Evolutionary conservation across 2,329 filamentous ascomycete species (phyloP).

Genomic region (Ophiostoma sp.): DNA sequence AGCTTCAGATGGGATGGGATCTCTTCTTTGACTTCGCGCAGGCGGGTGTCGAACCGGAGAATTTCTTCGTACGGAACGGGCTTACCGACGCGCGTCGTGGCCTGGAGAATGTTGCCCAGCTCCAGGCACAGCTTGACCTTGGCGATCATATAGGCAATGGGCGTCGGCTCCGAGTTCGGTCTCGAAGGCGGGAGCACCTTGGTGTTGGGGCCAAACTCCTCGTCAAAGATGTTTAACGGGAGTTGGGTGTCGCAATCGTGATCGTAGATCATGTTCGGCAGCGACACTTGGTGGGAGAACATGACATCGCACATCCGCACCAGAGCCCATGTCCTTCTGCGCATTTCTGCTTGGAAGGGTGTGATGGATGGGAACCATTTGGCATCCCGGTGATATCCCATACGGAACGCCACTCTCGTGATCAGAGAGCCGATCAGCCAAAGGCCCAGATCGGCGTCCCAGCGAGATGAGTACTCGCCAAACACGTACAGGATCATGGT

Average conservation of each 20-base stretch:
- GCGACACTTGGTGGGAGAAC: constrained; percentile 72
- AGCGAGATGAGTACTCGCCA: constrained; percentile 70
- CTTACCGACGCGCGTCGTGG: constrained; percentile 57
- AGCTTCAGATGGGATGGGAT: constrained; percentile 80
- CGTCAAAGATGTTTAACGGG: constrained; percentile 77
- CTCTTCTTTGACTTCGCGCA: constrained; percentile 63
- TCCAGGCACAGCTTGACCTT: constrained; percentile 68
- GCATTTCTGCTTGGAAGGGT: constrained; percentile 76
- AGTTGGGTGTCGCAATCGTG: constrained; percentile 74
- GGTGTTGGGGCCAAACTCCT: constrained; percentile 71
- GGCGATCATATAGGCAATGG: constrained; percentile 75
- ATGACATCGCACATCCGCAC: constrained; percentile 72
- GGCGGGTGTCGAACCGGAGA: constrained; percentile 59
- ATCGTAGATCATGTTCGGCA: constrained; percentile 69
- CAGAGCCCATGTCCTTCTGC: constrained; percentile 66
- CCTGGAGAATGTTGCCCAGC: constrained; percentile 71
- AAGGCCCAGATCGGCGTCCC: constrained; percentile 70
- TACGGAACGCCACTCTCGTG: constrained; percentile 62
- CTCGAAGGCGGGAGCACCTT: constrained; percentile 67
- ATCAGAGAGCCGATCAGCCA: constrained; percentile 59
- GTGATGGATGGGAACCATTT: constrained; percentile 71
- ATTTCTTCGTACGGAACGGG: constrained; percentile 64
- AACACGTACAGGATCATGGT: constrained; percentile 74
- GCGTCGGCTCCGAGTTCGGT: constrained; percentile 69
- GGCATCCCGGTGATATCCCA: constrained; percentile 77